Evolutionary conservation across 1,284 basidiomycete genomes (phyloP).

Genomic region (Ustilago shanxiensis): DNA sequence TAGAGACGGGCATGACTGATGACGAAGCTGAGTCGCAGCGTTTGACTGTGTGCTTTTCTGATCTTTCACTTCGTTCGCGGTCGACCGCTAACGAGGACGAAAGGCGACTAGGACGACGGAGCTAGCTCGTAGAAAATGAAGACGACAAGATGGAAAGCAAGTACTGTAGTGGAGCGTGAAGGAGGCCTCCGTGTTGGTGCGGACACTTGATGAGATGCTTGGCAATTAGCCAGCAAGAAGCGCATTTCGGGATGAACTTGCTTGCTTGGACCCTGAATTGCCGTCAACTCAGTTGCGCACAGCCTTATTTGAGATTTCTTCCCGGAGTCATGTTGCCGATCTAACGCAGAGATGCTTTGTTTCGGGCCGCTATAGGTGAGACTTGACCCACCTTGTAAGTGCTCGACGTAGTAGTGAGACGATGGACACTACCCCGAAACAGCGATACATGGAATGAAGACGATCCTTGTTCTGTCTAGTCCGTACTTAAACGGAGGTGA

Average conservation of each 20-base stretch:
- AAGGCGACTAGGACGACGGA: too few relatives aligned
- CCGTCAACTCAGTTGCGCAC: not conserved
- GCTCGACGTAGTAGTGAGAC: too few relatives aligned
- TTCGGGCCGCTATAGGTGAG: too few relatives aligned
- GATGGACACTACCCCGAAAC: too few relatives aligned
- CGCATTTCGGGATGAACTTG: not conserved
- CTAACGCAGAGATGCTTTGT: not conserved
- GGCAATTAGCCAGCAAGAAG: slow-evolving; percentile 4
- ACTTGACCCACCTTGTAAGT: too few relatives aligned
- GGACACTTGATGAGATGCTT: not conserved
- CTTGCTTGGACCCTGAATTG: slow-evolving; percentile 29
- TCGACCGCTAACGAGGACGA: too few relatives aligned
- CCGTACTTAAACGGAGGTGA: too few relatives aligned
- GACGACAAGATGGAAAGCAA: not conserved
- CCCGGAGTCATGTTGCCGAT: not conserved
- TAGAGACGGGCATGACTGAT: slow-evolving; percentile 20
- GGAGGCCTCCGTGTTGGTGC: not conserved
- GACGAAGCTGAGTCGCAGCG: not conserved
- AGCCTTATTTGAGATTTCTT: slow-evolving; percentile 9
- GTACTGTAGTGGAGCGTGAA: not conserved
- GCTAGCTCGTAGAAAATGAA: not conserved
- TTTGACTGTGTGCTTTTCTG: not conserved
- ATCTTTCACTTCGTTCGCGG: not conserved
- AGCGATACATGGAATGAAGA: too few relatives aligned
- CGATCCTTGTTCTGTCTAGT: too few relatives aligned